Evolutionary conservation across 371 early-diverging fungal genomes (phyloP).

Genomic region (Amoeboaphelidium protococcarum): DNA sequence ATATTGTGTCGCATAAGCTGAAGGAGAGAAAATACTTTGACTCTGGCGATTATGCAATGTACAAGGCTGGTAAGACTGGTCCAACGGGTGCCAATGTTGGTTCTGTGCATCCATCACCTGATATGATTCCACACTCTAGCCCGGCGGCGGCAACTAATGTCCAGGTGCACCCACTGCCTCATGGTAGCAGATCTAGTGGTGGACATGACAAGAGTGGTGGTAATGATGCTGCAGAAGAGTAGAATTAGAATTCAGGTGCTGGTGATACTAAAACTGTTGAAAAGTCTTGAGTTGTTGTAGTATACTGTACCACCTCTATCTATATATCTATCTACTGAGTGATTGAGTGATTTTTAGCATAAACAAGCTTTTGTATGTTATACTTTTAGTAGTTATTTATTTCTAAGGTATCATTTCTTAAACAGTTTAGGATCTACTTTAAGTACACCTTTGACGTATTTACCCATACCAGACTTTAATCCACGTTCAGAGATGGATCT

Average conservation of each 20-base stretch:
- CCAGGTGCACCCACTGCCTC: background rate
- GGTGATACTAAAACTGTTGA: background rate
- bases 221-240: too few species aligned
- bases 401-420: background rate
- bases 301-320: background rate
- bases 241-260: background rate
- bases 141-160: conserved; percentile 11
- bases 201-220: background rate
- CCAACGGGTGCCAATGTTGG: conserved; percentile 44
- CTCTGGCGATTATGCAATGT: conserved; percentile 85
- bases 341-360: background rate
- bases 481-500: background rate
- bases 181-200: background rate
- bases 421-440: background rate
- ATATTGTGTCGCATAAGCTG: conserved; percentile 33
- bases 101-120: conserved; percentile 67
- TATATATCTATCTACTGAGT: background rate
- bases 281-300: background rate
- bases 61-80: conserved; percentile 75
- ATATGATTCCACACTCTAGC: conserved; percentile 68
- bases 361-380: background rate
- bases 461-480: background rate
- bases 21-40: conserved; percentile 92
- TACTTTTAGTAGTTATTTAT: background rate
- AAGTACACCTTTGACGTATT: background rate